Percentiles rank a stretch among this genome's conserved stretches.
These are phyloP conservation scores for Cystofilobasidium capitatum DNA, from an alignment of 768 basidiomycete species.

Conservation along the genomic window DNA sequence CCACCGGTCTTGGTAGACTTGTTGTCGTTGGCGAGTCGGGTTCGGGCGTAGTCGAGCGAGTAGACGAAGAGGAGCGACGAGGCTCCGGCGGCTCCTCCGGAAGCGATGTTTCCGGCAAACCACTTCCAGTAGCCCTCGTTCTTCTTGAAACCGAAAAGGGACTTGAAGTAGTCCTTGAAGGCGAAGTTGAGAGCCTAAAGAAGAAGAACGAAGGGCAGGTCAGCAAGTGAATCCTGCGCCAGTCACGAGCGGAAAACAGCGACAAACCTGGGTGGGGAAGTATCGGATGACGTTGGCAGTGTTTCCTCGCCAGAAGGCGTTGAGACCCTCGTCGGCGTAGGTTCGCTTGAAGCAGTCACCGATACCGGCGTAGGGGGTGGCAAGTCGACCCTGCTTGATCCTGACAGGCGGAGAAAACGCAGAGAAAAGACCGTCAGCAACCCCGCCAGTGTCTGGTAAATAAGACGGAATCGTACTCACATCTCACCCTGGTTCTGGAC, in stretches of 20 bases:
- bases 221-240: neutral
- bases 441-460: too few species aligned
- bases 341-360: constrained; percentile 84
- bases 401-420: constrained; percentile 39
- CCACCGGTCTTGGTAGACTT: constrained; percentile 78
- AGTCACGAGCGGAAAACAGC: neutral
- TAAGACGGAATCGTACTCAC: constrained; percentile 37
- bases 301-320: constrained; percentile 98
- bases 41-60: constrained; percentile 98
- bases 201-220: neutral
- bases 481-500: constrained; percentile 99
- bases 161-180: constrained; percentile 97
- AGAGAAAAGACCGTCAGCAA: constrained; percentile 3
- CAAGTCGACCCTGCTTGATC: constrained; percentile 99
- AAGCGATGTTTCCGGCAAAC: constrained; percentile 81
- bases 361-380: constrained; percentile 92
- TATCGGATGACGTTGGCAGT: constrained; percentile 99
- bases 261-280: constrained; percentile 81
- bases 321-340: constrained; percentile 86
- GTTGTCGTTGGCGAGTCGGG: constrained; percentile 86
- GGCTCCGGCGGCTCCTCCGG: constrained; percentile 99
- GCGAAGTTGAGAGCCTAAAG: constrained; percentile 87
- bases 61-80: constrained; percentile 98
- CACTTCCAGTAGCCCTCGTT: constrained; percentile 91
- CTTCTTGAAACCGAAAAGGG: constrained; percentile 97